phyloP scores from a whole-genome alignment of 257 asterid species.

The Penstemon newberryi region DNA sequence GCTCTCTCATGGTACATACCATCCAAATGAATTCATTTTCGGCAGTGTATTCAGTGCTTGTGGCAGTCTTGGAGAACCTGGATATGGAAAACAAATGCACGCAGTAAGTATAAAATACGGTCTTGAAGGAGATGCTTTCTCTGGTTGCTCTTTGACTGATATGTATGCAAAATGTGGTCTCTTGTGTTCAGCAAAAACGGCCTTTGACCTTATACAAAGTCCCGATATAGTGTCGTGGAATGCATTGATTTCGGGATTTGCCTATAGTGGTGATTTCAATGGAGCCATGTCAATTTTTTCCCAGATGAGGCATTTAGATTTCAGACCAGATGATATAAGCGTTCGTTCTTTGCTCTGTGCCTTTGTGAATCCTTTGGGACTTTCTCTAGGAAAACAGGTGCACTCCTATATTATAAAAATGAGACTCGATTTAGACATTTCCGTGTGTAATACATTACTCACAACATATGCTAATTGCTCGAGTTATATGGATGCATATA shows the following conservation, averaged over 20 bases:
- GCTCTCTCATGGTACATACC: constrained; percentile 44
- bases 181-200: constrained; percentile 53
- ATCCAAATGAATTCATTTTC: constrained; percentile 60
- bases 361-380: constrained; percentile 36
- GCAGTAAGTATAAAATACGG: constrained; percentile 61
- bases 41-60: constrained; percentile 73
- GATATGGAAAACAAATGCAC: constrained; percentile 65
- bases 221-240: constrained; percentile 79
- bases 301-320: constrained; percentile 53
- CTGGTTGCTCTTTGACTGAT: constrained; percentile 71
- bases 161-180: constrained; percentile 79
- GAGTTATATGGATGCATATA: constrained; percentile 41
- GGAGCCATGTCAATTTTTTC: constrained; percentile 54
- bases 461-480: constrained; percentile 74
- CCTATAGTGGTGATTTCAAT: constrained; percentile 53
- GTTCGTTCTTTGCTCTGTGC: constrained; percentile 71
- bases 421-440: constrained; percentile 45
- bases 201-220: constrained; percentile 48
- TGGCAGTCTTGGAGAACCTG: constrained; percentile 48
- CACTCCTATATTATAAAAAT: constrained; percentile 56
- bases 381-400: constrained; percentile 63
- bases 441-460: constrained; percentile 65
- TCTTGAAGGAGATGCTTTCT: constrained; percentile 45
- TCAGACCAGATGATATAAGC: constrained; percentile 58
- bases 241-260: constrained; percentile 62